These are phyloP conservation scores for Galerina sulciceps DNA, from an alignment of 768 basidiomycete species.

Conservation along the genomic window DNA sequence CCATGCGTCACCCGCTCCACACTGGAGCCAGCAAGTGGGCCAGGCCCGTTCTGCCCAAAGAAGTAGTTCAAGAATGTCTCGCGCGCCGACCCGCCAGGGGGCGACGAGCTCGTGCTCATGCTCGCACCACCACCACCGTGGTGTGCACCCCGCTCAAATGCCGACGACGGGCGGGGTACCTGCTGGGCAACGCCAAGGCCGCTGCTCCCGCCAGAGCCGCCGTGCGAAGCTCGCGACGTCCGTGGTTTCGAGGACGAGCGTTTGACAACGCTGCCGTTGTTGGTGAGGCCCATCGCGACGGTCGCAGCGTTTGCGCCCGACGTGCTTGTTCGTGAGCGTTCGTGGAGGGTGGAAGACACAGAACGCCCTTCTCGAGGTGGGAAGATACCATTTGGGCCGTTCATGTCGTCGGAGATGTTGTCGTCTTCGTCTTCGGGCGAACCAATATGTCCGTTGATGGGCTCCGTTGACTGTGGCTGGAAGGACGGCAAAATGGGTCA, in stretches of 20 bases:
- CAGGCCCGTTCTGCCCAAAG: conserved; percentile 90
- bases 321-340: conserved; percentile 56
- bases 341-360: conserved; percentile 77
- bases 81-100: conserved; percentile 62
- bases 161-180: conserved; percentile 36
- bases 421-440: conserved; percentile 64
- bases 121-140: conserved; percentile 19
- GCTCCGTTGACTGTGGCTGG: conserved; percentile 70
- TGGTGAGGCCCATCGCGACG: conserved; percentile 26
- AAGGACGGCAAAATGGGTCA: conserved; percentile 16
- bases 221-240: conserved; percentile 22
- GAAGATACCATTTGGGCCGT: conserved; percentile 56
- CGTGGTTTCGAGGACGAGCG: conserved; percentile 41
- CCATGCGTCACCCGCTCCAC: conserved; percentile 40
- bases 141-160: conserved; percentile 21
- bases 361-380: conserved; percentile 64
- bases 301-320: conserved; percentile 39
- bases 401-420: conserved; percentile 58
- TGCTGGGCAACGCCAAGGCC: conserved; percentile 6
- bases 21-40: conserved; percentile 64
- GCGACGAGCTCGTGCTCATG: conserved; percentile 36
- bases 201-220: background rate
- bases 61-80: conserved; percentile 98
- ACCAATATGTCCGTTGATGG: conserved; percentile 53
- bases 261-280: conserved; percentile 26